Conservation (phyloP, 1,139 yeast genomes). For the Wickerhamiella infanticola region DNA sequence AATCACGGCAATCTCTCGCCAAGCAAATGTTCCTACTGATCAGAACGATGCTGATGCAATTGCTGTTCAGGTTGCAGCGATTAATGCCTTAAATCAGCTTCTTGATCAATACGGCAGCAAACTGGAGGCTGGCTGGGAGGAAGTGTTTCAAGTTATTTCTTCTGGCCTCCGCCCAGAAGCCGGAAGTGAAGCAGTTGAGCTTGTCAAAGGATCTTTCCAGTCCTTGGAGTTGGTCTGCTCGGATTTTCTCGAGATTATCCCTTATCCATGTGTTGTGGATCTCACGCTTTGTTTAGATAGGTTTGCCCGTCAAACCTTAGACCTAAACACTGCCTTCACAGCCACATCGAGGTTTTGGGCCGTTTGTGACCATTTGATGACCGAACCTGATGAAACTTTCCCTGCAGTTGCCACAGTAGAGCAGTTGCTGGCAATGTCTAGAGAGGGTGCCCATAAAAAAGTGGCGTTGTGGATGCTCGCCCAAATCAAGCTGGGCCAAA, state of each 20-base stretch:
- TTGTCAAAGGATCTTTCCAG: constrained; percentile 32
- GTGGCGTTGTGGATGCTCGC: constrained; percentile 16
- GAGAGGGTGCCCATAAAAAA: constrained; percentile 6
- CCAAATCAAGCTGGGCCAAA: constrained; percentile 32
- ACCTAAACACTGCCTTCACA: constrained; percentile 75
- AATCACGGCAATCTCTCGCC: constrained; percentile 1
- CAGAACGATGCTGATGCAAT: background rate
- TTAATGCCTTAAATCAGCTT: constrained; percentile 50
- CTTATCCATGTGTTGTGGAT: constrained; percentile 39
- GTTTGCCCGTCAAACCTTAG: constrained; percentile 55
- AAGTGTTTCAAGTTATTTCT: constrained; percentile 52
- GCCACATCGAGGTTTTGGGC: constrained; percentile 87
- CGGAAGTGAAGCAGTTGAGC: constrained; percentile 41
- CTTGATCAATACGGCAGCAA: constrained; percentile 61
- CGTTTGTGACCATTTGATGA: constrained; percentile 58
- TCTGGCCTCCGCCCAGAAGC: constrained; percentile 43
- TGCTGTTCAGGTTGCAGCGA: constrained; percentile 47
- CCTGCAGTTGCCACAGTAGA: constrained; percentile 4
- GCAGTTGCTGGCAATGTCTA: constrained; percentile 10
- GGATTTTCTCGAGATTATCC: constrained; percentile 62
- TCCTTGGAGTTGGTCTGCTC: constrained; percentile 70
- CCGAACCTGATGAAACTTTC: constrained; percentile 6
- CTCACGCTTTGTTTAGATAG: constrained; percentile 57
- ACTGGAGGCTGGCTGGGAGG: constrained; percentile 51
- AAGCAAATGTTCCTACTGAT: background rate